These are phyloP conservation scores for Protea cynaroides DNA, from an alignment of 164 flowering plant species.

Conservation along the genomic window DNA sequence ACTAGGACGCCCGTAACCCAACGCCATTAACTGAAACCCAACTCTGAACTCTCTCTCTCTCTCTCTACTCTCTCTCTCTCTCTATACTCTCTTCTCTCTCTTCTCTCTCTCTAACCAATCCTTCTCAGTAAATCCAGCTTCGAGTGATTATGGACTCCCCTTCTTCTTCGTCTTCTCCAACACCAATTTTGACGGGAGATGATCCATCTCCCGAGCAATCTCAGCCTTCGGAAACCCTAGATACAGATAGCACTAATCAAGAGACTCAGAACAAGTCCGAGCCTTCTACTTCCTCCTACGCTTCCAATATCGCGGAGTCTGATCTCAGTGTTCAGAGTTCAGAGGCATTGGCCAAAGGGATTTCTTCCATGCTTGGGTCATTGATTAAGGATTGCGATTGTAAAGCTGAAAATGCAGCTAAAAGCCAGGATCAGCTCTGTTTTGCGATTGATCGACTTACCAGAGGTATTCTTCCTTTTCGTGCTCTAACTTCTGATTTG, in stretches of 20 bases:
- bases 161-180: background rate
- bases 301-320: background rate
- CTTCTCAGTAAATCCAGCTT: no score
- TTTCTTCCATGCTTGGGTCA: constrained; percentile 41
- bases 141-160: no score
- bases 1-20: no score
- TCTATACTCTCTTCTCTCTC: no score
- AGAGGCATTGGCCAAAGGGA: constrained; percentile 38
- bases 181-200: constrained; percentile 3
- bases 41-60: no score
- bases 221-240: constrained; percentile 4
- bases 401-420: constrained; percentile 37
- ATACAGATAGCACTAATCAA: background rate
- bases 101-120: no score
- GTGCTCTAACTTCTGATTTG: no score
- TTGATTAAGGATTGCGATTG: constrained; percentile 56
- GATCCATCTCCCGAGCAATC: background rate
- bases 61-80: no score
- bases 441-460: constrained; percentile 59
- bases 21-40: no score
- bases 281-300: constrained; percentile 7
- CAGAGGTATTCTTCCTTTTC: constrained; percentile 24
- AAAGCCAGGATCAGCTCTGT: constrained; percentile 54
- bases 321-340: constrained; percentile 4
- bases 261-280: background rate